A percentile compares a stretch with the other conserved stretches of the same genome.
These are phyloP conservation scores for Saccharomyces hybrid DNA, from an alignment of 1,139 yeast genomes.

Conservation along the genomic window DNA sequence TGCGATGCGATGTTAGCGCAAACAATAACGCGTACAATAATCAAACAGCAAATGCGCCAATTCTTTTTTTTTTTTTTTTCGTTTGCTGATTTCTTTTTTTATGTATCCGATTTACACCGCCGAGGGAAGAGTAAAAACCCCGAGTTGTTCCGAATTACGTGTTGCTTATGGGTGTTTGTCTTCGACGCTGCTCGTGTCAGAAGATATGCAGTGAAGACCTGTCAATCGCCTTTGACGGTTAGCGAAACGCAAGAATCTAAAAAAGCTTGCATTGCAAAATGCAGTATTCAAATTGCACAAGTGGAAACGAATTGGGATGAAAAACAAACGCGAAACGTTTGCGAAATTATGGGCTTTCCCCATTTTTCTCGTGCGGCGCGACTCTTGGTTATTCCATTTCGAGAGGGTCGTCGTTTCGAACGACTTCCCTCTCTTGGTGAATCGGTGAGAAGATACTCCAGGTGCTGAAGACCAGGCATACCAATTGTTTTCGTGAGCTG, in stretches of 20 bases:
- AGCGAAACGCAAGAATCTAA: not conserved
- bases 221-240: not conserved
- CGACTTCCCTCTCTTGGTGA: no score
- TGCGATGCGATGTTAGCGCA: not conserved
- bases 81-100: not conserved
- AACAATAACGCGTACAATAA: not conserved
- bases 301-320: not conserved
- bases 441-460: no score
- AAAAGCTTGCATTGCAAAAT: not conserved
- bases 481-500: no score
- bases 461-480: no score
- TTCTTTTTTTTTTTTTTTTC: not conserved
- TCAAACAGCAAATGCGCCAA: not conserved
- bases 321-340: not conserved
- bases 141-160: not conserved
- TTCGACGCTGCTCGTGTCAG: not conserved
- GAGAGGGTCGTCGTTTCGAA: no score
- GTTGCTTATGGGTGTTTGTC: not conserved
- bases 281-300: not conserved
- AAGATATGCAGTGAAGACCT: not conserved
- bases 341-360: not conserved
- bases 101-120: not conserved
- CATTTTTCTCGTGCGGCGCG: not conserved
- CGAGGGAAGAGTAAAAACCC: not conserved
- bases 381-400: not conserved